Conservation (phyloP, 2,329 filamentous ascomycete genomes). For the Neopestalotiopsis rosae region DNA sequence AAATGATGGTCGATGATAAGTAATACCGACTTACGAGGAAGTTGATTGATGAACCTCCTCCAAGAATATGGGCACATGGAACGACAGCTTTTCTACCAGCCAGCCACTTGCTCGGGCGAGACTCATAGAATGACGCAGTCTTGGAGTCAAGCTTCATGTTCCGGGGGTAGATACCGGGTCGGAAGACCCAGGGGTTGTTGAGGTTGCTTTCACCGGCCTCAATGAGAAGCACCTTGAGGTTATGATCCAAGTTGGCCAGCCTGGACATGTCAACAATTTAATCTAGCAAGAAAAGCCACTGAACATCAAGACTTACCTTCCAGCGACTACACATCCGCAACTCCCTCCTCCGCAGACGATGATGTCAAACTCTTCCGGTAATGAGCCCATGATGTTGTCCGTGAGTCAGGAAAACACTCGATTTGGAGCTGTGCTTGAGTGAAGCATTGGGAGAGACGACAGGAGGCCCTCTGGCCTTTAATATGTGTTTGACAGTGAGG, state of each 20-base stretch:
- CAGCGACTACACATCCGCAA: slow-evolving; percentile 64
- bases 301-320: slow-evolving; percentile 48
- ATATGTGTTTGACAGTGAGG: neutral
- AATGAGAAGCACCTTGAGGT: slow-evolving; percentile 62
- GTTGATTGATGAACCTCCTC: slow-evolving; percentile 77
- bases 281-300: neutral
- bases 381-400: slow-evolving; percentile 37
- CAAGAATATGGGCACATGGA: slow-evolving; percentile 75
- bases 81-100: slow-evolving; percentile 74
- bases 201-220: slow-evolving; percentile 52
- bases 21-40: slow-evolving; percentile 63
- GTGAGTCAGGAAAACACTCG: neutral
- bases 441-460: neutral
- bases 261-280: slow-evolving; percentile 49
- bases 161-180: slow-evolving; percentile 76
- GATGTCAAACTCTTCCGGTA: slow-evolving; percentile 82
- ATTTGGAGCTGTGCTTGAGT: neutral
- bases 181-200: slow-evolving; percentile 80
- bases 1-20: too few species aligned
- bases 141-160: slow-evolving; percentile 61
- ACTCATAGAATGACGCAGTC: slow-evolving; percentile 79
- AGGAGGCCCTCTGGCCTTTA: neutral
- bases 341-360: slow-evolving; percentile 80
- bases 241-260: slow-evolving; percentile 77
- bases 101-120: slow-evolving; percentile 74